A percentile compares a stretch with the other conserved stretches of the same genome.
phyloP scores from a whole-genome alignment of 306 rosid species.

The Dalbergia oliveri region DNA sequence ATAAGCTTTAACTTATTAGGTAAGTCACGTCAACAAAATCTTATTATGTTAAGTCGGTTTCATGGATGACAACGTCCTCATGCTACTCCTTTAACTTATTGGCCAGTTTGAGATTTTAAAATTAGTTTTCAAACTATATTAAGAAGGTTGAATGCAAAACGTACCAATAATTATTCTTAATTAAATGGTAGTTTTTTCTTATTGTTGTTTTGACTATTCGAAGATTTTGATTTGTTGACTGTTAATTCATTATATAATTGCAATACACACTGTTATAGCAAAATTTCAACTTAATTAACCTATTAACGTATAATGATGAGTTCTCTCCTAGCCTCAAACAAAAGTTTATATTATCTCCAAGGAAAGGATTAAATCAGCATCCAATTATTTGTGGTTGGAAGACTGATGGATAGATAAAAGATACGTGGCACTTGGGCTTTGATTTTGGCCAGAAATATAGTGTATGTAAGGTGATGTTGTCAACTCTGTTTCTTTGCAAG shows the following conservation, averaged over 20 bases:
- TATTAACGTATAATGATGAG: background rate
- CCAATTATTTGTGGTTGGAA: background rate
- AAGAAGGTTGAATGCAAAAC: background rate
- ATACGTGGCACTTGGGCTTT: constrained; percentile 3
- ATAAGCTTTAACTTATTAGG: too few relatives aligned
- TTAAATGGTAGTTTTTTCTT: background rate
- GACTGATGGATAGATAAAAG: constrained; percentile 9
- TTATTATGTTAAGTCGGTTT: too few relatives aligned
- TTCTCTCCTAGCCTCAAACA: background rate
- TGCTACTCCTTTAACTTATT: too few relatives aligned
- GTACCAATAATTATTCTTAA: background rate
- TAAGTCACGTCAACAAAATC: too few relatives aligned
- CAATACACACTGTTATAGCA: too few relatives aligned
- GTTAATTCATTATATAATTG: too few relatives aligned
- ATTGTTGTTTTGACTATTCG: background rate
- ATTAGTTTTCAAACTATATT: background rate
- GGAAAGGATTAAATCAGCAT: constrained; percentile 18
- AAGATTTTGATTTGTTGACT: background rate
- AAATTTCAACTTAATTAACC: background rate
- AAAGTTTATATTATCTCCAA: constrained; percentile 10
- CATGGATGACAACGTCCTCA: too few relatives aligned
- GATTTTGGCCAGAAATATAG: background rate
- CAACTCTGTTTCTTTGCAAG: background rate
- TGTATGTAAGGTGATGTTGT: background rate
- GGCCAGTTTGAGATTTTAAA: too few relatives aligned